Percentiles rank a stretch among this genome's conserved stretches.
phyloP scores from a whole-genome alignment of 345 rosid genomes.

The Corchorus olitorius region DNA sequence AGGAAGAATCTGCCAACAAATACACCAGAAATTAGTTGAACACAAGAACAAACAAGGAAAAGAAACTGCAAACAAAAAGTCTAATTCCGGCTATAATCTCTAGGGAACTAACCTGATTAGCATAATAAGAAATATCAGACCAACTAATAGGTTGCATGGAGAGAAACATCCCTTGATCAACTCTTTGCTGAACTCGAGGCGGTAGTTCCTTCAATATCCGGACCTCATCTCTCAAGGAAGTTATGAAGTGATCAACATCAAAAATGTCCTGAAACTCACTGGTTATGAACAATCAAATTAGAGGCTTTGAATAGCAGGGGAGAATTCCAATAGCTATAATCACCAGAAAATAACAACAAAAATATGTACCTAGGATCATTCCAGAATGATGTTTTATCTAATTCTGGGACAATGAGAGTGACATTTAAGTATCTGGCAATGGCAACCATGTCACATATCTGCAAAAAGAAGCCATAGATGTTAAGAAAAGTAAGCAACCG shows the following conservation, averaged over 20 bases:
- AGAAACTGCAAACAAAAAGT: background rate
- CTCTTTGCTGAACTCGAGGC: slow-evolving; percentile 73
- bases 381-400: slow-evolving; percentile 97
- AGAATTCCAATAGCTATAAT: background rate
- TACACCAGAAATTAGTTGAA: slow-evolving; percentile 18
- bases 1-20: slow-evolving; percentile 80
- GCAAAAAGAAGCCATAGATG: slow-evolving; percentile 30
- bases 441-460: slow-evolving; percentile 98
- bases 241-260: slow-evolving; percentile 85
- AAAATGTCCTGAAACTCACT: slow-evolving; percentile 96
- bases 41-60: slow-evolving; percentile 8
- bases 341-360: background rate
- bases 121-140: slow-evolving; percentile 89
- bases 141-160: slow-evolving; percentile 89
- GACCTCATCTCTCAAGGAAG: slow-evolving; percentile 89
- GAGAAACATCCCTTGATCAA: slow-evolving; percentile 64
- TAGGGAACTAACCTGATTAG: slow-evolving; percentile 54
- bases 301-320: slow-evolving; percentile 15
- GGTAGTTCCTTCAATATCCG: slow-evolving; percentile 84
- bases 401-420: slow-evolving; percentile 89
- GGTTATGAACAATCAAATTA: slow-evolving; percentile 29
- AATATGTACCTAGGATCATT: slow-evolving; percentile 76
- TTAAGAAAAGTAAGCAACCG: slow-evolving; percentile 13
- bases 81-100: background rate
- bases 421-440: slow-evolving; percentile 87